Percentiles rank a stretch among this genome's conserved stretches.
Conservation (phyloP, 2,329 filamentous ascomycete species). For the Drechslera avenae region DNA sequence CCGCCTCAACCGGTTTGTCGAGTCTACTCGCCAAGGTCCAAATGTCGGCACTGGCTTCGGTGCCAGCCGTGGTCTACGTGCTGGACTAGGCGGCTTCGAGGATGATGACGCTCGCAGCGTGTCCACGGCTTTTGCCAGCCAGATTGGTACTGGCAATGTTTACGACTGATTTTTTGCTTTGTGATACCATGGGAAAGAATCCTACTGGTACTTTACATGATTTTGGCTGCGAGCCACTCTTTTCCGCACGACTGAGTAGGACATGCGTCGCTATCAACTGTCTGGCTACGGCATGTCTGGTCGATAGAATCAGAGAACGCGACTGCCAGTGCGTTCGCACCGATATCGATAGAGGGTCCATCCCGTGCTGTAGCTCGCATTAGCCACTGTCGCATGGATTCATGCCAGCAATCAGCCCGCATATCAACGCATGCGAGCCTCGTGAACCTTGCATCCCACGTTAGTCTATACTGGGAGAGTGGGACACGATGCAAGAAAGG, state of each 20-base stretch:
- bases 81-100: conserved; percentile 56
- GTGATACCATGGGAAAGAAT: conserved; percentile 2
- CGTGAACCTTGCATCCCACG: background rate
- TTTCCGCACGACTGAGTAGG: conserved; percentile 8
- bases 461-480: background rate
- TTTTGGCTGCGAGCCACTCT: conserved; percentile 19
- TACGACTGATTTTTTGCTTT: conserved; percentile 59
- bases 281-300: conserved; percentile 1
- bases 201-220: conserved; percentile 6
- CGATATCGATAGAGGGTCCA: conserved; percentile 13
- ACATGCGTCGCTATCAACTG: conserved; percentile 2
- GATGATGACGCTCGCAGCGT: conserved; percentile 97
- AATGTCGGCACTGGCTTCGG: conserved; percentile 42
- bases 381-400: conserved; percentile 1
- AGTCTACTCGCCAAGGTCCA: conserved; percentile 74
- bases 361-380: conserved; percentile 5
- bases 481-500: background rate
- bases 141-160: conserved; percentile 73
- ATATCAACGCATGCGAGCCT: background rate
- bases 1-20: conserved; percentile 91
- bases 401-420: background rate
- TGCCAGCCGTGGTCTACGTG: conserved; percentile 50
- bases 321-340: conserved; percentile 14
- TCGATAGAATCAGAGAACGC: conserved; percentile 5
- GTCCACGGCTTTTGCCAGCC: conserved; percentile 95